Evolutionary conservation across 495 filamentous ascomycete species (phyloP).

Genomic region (Penicillium herquei): DNA sequence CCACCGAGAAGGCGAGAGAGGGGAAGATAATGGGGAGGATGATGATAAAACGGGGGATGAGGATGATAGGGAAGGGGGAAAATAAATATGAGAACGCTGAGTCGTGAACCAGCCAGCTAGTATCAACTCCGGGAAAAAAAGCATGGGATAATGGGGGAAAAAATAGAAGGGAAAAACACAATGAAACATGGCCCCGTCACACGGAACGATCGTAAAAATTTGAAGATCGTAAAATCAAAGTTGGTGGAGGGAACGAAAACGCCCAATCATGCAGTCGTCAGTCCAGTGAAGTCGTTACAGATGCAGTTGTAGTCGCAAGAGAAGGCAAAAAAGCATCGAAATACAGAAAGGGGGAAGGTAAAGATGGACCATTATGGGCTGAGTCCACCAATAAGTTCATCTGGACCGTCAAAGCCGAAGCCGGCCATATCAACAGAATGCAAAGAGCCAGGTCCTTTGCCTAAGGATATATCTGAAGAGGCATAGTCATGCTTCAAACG

Average conservation of each 20-base stretch:
- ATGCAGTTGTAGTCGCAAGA: slow-evolving; percentile 36
- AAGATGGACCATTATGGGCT: slow-evolving; percentile 34
- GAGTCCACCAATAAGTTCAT: slow-evolving; percentile 38
- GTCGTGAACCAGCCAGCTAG: slow-evolving; percentile 39
- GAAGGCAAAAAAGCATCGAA: slow-evolving; percentile 21
- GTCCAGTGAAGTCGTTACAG: slow-evolving; percentile 47
- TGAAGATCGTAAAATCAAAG: slow-evolving; percentile 13
- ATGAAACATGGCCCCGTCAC: slow-evolving; percentile 26
- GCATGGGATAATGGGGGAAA: slow-evolving; percentile 7
- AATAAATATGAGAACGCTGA: slow-evolving; percentile 26
- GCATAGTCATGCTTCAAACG: slow-evolving; percentile 52
- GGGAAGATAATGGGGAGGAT: not conserved
- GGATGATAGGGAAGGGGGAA: slow-evolving; percentile 3
- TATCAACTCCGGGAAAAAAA: slow-evolving; percentile 27
- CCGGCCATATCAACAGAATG: slow-evolving; percentile 52
- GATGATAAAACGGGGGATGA: not conserved
- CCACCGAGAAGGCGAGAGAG: slow-evolving; percentile 4
- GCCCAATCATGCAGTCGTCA: slow-evolving; percentile 51
- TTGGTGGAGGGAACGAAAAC: slow-evolving; percentile 28
- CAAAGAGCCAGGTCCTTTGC: slow-evolving; percentile 45
- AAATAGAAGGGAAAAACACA: slow-evolving; percentile 9
- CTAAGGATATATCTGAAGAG: slow-evolving; percentile 47
- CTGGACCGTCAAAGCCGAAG: slow-evolving; percentile 42
- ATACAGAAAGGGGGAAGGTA: slow-evolving; percentile 10
- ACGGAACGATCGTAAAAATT: slow-evolving; percentile 19